A percentile compares a stretch with the other conserved stretches of the same genome.
phyloP scores from a whole-genome alignment of 257 asterid species.

The Capsicum baccatum region DNA sequence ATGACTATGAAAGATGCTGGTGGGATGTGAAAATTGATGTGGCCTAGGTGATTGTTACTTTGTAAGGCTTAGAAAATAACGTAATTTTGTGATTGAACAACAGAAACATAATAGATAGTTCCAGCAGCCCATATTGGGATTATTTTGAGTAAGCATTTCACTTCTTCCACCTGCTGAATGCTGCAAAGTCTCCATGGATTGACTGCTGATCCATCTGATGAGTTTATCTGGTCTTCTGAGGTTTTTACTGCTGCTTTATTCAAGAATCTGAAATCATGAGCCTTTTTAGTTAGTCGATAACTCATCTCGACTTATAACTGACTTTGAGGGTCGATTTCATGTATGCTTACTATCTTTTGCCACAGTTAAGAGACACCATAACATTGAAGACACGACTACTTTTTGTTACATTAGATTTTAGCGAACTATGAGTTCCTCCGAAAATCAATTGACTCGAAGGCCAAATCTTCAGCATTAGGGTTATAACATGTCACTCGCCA shows the following conservation, averaged over 20 bases:
- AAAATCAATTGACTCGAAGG: too few relatives aligned
- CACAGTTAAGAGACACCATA: background rate
- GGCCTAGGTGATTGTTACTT: constrained; percentile 30
- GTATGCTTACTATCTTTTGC: background rate
- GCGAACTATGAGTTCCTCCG: too few relatives aligned
- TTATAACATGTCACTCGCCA: too few relatives aligned
- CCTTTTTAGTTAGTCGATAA: background rate
- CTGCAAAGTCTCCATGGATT: constrained; percentile 47
- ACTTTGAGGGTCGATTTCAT: background rate
- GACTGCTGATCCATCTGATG: constrained; percentile 38
- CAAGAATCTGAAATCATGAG: constrained; percentile 32
- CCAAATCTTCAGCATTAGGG: too few relatives aligned
- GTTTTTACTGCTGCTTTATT: constrained; percentile 44
- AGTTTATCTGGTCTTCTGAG: constrained; percentile 35
- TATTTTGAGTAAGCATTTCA: constrained; percentile 41
- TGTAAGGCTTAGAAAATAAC: constrained; percentile 45
- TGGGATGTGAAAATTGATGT: constrained; percentile 38
- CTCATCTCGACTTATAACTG: background rate
- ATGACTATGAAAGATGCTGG: constrained; percentile 43
- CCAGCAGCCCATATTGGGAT: constrained; percentile 45
- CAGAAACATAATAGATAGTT: constrained; percentile 30
- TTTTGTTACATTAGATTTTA: too few relatives aligned
- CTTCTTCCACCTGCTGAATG: constrained; percentile 47
- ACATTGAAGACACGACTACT: too few relatives aligned
- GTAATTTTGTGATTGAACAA: constrained; percentile 33